Percentiles rank a stretch among this genome's conserved stretches.
phyloP scores from a whole-genome alignment of 2,329 filamentous ascomycete species.

The Cylindrodendrum hubeiense region DNA sequence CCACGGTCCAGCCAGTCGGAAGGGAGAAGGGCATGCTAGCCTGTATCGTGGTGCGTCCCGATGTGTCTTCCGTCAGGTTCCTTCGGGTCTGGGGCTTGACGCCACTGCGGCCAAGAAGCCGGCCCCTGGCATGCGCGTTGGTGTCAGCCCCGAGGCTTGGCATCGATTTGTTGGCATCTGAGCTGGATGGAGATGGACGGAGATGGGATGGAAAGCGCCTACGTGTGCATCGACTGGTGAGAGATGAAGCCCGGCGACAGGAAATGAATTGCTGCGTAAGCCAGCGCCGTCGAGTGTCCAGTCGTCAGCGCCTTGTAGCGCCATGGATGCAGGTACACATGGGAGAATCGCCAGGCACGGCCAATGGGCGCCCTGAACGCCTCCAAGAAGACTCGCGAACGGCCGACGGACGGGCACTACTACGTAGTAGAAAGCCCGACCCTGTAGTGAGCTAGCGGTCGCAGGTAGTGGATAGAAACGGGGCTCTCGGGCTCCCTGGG shows the following conservation, averaged over 20 bases:
- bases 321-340: slow-evolving; percentile 14
- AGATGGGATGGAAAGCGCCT: slow-evolving; percentile 5
- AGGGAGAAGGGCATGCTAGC: background rate
- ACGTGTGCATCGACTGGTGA: background rate
- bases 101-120: background rate
- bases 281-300: slow-evolving; percentile 19
- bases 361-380: slow-evolving; percentile 20
- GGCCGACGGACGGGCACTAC: background rate
- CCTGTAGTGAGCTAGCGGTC: slow-evolving; percentile 22
- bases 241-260: background rate
- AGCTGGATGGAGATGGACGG: background rate
- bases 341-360: background rate
- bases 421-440: slow-evolving; percentile 21
- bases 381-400: slow-evolving; percentile 27
- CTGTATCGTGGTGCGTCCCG: background rate
- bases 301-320: background rate
- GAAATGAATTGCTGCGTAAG: slow-evolving; percentile 1
- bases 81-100: background rate
- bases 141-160: background rate
- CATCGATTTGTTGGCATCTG: background rate
- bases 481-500: slow-evolving; percentile 3
- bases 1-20: slow-evolving; percentile 14
- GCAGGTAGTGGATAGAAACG: background rate
- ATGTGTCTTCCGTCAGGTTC: background rate
- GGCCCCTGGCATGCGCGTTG: background rate